Evolutionary conservation across 2,329 filamentous ascomycete genomes (phyloP).

Genomic region (Triangularia setosa): DNA sequence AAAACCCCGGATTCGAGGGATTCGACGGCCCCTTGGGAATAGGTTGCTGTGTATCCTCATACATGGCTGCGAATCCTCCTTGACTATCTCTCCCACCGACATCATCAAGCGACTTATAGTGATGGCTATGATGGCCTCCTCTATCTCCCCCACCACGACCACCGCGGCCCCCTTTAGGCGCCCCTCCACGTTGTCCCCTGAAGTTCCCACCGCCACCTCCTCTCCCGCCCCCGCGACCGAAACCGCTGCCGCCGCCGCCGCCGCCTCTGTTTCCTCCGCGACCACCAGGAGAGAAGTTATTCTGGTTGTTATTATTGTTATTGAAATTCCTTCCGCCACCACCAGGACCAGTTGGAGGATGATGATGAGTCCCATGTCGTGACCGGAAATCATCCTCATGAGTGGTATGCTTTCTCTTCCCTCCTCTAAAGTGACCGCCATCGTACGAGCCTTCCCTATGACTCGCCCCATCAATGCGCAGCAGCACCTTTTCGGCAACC

Average conservation of each 20-base stretch:
- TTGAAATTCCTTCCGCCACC: neutral
- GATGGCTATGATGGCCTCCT: slow-evolving; percentile 43
- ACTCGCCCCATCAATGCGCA: slow-evolving; percentile 74
- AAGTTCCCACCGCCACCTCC: slow-evolving; percentile 30
- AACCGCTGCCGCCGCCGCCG: slow-evolving; percentile 33
- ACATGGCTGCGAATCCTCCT: slow-evolving; percentile 41
- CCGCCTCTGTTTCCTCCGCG: neutral
- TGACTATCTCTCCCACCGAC: slow-evolving; percentile 48
- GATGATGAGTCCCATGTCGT: slow-evolving; percentile 28
- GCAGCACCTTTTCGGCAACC: slow-evolving; percentile 80
- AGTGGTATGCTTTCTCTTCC: slow-evolving; percentile 60
- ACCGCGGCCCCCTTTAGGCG: slow-evolving; percentile 16
- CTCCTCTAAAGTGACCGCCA: slow-evolving; percentile 53
- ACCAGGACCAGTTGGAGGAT: neutral
- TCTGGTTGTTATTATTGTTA: slow-evolving; percentile 15
- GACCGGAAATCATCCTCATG: slow-evolving; percentile 47
- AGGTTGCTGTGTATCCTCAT: slow-evolving; percentile 38
- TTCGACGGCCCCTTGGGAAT: slow-evolving; percentile 22
- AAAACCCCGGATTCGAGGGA: slow-evolving; percentile 17
- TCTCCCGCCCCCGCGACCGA: slow-evolving; percentile 11
- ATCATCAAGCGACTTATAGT: slow-evolving; percentile 67
- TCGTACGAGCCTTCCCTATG: slow-evolving; percentile 40
- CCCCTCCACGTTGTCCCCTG: neutral
- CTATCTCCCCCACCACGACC: slow-evolving; percentile 5
- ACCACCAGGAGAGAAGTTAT: slow-evolving; percentile 26